Evolutionary conservation across 1,284 basidiomycete genomes (phyloP).

Genomic region (Moesziomyces parantarcticus): DNA sequence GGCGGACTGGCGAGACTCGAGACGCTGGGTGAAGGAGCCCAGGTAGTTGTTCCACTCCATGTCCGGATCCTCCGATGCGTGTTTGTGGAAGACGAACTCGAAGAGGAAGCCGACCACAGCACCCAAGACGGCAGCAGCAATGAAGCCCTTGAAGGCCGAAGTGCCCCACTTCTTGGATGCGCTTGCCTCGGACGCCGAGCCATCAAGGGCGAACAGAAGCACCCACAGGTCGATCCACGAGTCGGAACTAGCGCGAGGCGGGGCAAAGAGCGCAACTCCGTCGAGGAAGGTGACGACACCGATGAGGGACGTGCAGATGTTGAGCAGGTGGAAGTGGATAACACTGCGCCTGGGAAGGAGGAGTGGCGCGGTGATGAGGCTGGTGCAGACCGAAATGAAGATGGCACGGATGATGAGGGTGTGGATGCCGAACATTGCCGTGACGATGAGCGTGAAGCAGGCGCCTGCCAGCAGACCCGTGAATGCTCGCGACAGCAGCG

Average conservation of each 20-base stretch:
- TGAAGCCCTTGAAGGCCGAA: conserved; percentile 58
- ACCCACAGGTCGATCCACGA: conserved; percentile 60
- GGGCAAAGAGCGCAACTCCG: conserved; percentile 56
- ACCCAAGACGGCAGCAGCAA: conserved; percentile 55
- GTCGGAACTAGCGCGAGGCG: conserved; percentile 37
- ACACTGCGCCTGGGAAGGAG: conserved; percentile 31
- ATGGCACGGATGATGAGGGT: conserved; percentile 54
- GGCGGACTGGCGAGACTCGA: conserved; percentile 26
- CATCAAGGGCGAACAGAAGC: conserved; percentile 49
- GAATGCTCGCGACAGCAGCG: conserved; percentile 29
- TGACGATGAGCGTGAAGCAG: conserved; percentile 48
- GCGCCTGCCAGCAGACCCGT: conserved; percentile 49
- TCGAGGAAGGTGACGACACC: conserved; percentile 55
- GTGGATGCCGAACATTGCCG: conserved; percentile 61
- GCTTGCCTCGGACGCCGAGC: conserved; percentile 17
- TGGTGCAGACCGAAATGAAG: conserved; percentile 45
- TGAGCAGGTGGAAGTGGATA: conserved; percentile 55
- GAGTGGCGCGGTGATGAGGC: conserved; percentile 52
- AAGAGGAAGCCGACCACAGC: conserved; percentile 50
- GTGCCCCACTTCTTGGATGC: conserved; percentile 53
- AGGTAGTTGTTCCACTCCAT: conserved; percentile 62
- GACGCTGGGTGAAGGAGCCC: conserved; percentile 47
- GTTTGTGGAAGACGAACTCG: conserved; percentile 52
- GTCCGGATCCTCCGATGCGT: conserved; percentile 53
- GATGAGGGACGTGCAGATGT: conserved; percentile 54